Conservation (phyloP, 1,284 basidiomycete genomes). For the Paramarasmius palmivorus region DNA sequence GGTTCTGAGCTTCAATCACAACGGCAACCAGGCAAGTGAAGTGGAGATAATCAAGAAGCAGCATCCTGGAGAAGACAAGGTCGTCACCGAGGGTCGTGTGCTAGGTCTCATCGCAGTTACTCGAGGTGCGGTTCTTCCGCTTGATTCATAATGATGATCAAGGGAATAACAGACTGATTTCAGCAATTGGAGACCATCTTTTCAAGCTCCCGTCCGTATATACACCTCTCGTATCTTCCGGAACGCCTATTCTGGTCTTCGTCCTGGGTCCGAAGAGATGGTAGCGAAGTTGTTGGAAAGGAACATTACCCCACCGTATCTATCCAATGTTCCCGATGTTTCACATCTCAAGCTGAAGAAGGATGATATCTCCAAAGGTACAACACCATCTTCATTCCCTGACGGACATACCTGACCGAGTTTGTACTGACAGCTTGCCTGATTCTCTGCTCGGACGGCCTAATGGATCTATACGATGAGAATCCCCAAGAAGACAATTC, state of each 20-base stretch:
- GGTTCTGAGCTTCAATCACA: constrained; percentile 33
- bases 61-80: constrained; percentile 34
- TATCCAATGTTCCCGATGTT: constrained; percentile 28
- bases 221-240: constrained; percentile 33
- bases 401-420: too few relatives aligned
- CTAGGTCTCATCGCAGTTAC: constrained; percentile 36
- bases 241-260: constrained; percentile 26
- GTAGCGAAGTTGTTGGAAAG: constrained; percentile 20
- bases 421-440: constrained; percentile 5
- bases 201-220: constrained; percentile 36
- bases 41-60: constrained; percentile 28
- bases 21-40: constrained; percentile 29
- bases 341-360: constrained; percentile 19
- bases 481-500: not conserved
- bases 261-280: constrained; percentile 6
- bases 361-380: not conserved
- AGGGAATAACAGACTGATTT: too few relatives aligned
- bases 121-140: constrained; percentile 25
- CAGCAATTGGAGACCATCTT: constrained; percentile 36
- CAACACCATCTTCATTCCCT: too few relatives aligned
- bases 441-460: constrained; percentile 24
- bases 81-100: constrained; percentile 27
- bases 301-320: constrained; percentile 32
- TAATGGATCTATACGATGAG: constrained; percentile 19
- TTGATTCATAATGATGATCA: too few relatives aligned